Conservation (phyloP, 495 filamentous ascomycete genomes). For the Penicillium paxilli region DNA sequence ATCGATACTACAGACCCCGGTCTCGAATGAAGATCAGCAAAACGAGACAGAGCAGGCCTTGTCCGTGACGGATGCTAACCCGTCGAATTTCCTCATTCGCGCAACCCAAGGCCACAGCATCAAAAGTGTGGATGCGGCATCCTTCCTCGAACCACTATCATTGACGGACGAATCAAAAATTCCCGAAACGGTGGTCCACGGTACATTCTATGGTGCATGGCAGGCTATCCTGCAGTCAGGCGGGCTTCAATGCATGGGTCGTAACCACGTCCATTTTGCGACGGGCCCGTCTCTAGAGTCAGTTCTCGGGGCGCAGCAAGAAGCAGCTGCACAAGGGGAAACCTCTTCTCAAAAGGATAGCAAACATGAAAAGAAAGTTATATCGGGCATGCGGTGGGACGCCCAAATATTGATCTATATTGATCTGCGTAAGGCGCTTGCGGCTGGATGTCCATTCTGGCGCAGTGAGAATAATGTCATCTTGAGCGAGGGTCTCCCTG, state of each 20-base stretch:
- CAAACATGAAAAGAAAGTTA: slow-evolving; percentile 46
- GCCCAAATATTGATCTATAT: slow-evolving; percentile 80
- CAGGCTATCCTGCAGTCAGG: slow-evolving; percentile 67
- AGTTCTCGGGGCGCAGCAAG: slow-evolving; percentile 19
- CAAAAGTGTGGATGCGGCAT: slow-evolving; percentile 61
- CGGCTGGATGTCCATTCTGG: slow-evolving; percentile 76
- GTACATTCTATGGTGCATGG: slow-evolving; percentile 81
- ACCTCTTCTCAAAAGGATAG: background rate
- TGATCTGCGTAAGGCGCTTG: slow-evolving; percentile 65
- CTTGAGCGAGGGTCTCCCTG: slow-evolving; percentile 46
- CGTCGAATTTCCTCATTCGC: slow-evolving; percentile 79
- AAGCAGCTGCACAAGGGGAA: slow-evolving; percentile 19
- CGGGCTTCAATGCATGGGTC: slow-evolving; percentile 73
- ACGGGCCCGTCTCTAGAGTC: slow-evolving; percentile 57
- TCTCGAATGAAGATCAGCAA: slow-evolving; percentile 24
- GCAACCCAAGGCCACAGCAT: slow-evolving; percentile 87
- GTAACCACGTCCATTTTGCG: slow-evolving; percentile 88
- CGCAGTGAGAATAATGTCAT: slow-evolving; percentile 81
- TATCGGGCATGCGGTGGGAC: slow-evolving; percentile 82
- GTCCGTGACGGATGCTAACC: slow-evolving; percentile 39
- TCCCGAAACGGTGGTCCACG: slow-evolving; percentile 74
- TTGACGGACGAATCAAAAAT: slow-evolving; percentile 49
- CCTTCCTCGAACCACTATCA: slow-evolving; percentile 64
- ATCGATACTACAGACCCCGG: slow-evolving; percentile 11
- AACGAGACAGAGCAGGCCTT: slow-evolving; percentile 32